phyloP scores from a whole-genome alignment of 2,329 filamentous ascomycete genomes.

The Trichoderma semiorbis region DNA sequence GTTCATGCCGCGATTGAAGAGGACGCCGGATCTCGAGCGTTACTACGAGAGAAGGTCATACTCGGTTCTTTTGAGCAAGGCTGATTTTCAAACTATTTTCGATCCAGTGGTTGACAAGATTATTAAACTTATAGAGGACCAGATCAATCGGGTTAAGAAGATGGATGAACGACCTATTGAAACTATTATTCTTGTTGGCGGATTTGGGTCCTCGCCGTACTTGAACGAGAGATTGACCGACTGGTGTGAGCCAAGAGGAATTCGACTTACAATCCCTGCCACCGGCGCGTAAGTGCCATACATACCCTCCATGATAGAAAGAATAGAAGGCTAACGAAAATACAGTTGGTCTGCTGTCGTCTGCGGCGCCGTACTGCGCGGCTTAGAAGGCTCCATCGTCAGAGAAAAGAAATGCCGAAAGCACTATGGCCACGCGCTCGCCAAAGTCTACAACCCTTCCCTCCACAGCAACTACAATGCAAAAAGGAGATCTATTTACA shows the following conservation, averaged over 20 bases:
- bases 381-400: background rate
- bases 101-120: background rate
- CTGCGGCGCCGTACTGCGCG: background rate
- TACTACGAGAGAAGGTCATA: background rate
- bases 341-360: background rate
- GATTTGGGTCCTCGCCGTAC: background rate
- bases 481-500: background rate
- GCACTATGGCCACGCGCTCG: background rate
- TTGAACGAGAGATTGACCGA: background rate
- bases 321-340: background rate
- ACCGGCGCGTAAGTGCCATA: background rate
- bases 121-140: background rate
- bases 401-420: background rate
- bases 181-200: background rate
- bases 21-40: background rate
- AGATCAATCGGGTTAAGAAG: background rate
- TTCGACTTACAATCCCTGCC: background rate
- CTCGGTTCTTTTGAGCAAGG: background rate
- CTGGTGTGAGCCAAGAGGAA: background rate
- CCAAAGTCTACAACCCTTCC: background rate
- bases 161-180: background rate
- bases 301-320: accelerated
- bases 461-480: background rate
- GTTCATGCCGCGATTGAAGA: background rate
- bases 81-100: background rate